Base-by-base conservation (phyloP, 768 basidiomycete species). In the Leccinum pellstonianum region DNA sequence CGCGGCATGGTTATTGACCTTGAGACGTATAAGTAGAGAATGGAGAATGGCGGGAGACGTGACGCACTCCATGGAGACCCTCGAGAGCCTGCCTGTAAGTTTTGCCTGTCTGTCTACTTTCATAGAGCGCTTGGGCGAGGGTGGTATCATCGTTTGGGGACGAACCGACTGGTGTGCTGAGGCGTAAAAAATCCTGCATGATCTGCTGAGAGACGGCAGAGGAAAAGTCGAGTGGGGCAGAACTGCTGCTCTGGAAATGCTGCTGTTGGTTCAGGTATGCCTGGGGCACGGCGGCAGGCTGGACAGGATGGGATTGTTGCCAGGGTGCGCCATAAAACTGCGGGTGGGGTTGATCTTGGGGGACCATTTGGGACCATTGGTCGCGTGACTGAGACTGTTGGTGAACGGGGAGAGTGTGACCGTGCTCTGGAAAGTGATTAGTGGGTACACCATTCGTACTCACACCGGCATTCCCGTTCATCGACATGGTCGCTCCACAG, bases 1-100 rank as follows among this genome's bases (percentile, higher is more conserved):
- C 38, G 87, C 81, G 11, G 76, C 70, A 41, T 82, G 80, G 27
- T 77, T 76, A 47, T 82, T 79, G 51, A 77, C 71, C 80, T 80
- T 35, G 56, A 52, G 33, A 33, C 25, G 52, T 29, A 25, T 65
- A 5, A 63, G 59, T 1, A 51, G 46, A 59, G 35, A 62, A 14
- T 27, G 23, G 31, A 57, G 33, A 37, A 21, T 47, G 49, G 21
- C 47, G 7, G 27, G n/a, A 58, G 55, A 47, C 19, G 2, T 11
- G 56, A 75, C 84, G 64, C 68, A 88, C 88, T 33, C 85, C 84
- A 66, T 90, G 87, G 17, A 90, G 73, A 49, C 77, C 75, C 61
- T 90, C 86, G n/a, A 90, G 70, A 21, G 86, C 86, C 55, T 83
- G 82, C 70, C 83, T 87, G 70, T 86, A 88, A 8, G 68, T 81